A percentile compares a stretch with the other conserved stretches of the same genome.
phyloP scores from a whole-genome alignment of 352 stramenopile genomes.

The Nannochloropsis limnetica region DNA sequence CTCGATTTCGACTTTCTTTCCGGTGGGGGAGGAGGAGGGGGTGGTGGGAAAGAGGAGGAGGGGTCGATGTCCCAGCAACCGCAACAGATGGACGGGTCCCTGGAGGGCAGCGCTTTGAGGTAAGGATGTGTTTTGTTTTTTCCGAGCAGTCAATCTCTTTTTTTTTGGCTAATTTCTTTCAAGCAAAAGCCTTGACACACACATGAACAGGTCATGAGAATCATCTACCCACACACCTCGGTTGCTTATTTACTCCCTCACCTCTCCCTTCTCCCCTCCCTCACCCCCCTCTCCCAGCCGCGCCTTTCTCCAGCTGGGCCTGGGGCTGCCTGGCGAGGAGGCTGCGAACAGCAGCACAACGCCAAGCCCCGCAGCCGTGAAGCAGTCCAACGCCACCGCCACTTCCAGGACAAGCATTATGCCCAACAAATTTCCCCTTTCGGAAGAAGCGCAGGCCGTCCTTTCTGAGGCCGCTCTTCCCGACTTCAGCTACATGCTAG shows the following conservation, averaged over 20 bases:
- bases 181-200: not conserved
- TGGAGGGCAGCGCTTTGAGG: not conserved
- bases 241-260: not conserved
- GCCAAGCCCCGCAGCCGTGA: not conserved
- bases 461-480: not conserved
- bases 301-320: not conserved
- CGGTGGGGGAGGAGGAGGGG: not conserved
- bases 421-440: not conserved
- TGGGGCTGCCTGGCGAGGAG: not conserved
- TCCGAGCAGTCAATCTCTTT: too few relatives aligned
- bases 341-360: not conserved
- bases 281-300: not conserved
- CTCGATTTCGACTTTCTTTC: not conserved
- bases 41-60: not conserved
- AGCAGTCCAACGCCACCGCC: not conserved
- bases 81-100: not conserved
- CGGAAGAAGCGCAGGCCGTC: not conserved
- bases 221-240: not conserved
- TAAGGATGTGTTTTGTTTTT: not conserved
- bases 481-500: conserved; percentile 14
- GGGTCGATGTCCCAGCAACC: not conserved
- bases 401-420: not conserved
- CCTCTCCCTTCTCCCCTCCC: not conserved
- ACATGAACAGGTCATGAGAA: not conserved
- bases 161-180: too few relatives aligned